phyloP scores from a whole-genome alignment of 2,329 filamentous ascomycete species.

The Monosporascus sp. region DNA sequence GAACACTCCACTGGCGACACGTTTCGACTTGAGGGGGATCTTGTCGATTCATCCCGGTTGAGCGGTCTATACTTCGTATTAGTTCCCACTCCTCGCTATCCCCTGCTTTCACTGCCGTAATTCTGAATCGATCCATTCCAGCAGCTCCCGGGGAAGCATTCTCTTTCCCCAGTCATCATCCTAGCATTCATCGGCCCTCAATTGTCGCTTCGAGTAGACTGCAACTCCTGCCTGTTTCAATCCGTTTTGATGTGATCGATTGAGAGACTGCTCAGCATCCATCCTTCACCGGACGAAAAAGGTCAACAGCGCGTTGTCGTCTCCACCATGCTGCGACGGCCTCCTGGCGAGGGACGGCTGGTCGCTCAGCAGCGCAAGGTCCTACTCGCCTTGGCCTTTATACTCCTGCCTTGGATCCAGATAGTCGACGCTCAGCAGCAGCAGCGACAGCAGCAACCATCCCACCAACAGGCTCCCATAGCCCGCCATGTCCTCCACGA shows the following conservation, averaged over 20 bases:
- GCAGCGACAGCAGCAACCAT: conserved; percentile 32
- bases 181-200: no score
- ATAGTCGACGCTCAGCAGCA: conserved; percentile 56
- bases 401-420: conserved; percentile 41
- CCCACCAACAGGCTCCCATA: conserved; percentile 18
- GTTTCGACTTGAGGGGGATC: no score
- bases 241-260: conserved; percentile 10
- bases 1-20: neutral
- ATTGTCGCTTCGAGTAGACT: neutral
- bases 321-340: conserved; percentile 51
- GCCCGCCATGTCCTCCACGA: conserved; percentile 17
- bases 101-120: no score
- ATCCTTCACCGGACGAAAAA: neutral
- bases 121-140: no score
- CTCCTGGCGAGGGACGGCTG: conserved; percentile 48
- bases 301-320: conserved; percentile 16
- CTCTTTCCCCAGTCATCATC: no score
- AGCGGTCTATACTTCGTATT: no score
- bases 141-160: no score
- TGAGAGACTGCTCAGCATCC: neutral
- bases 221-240: neutral
- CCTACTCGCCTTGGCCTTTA: conserved; percentile 42
- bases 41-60: neutral
- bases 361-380: conserved; percentile 31
- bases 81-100: no score